Evolutionary conservation across 23 red algal genomes (phyloP).

Genomic region (Agarophyton chilense): DNA sequence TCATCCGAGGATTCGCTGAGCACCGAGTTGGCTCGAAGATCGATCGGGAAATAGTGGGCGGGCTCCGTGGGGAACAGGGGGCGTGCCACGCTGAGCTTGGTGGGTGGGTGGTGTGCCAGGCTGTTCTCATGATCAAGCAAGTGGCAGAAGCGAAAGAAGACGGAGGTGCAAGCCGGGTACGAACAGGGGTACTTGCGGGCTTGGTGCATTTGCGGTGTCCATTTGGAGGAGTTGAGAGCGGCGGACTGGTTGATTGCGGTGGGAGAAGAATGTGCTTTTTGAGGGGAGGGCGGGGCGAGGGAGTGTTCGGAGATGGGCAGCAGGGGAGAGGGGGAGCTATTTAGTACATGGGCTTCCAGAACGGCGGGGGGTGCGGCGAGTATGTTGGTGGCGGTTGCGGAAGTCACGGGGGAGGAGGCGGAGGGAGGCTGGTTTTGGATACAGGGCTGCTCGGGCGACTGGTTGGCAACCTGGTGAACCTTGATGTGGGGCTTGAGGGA

Average conservation of each 20-base stretch:
- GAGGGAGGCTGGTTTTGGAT: background rate
- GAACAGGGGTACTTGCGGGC: conserved; percentile 7
- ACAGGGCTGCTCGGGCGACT: background rate
- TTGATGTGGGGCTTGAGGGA: conserved; percentile 66
- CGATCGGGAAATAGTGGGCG: background rate
- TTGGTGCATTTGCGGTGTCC: background rate
- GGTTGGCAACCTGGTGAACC: conserved; percentile 12
- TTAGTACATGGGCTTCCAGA: background rate
- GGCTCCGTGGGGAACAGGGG: background rate
- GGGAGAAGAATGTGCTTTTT: background rate
- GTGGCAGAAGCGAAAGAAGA: conserved; percentile 12
- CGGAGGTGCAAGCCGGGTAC: background rate
- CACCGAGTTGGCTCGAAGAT: conserved; percentile 42
- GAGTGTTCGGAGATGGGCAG: background rate
- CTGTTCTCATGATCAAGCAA: conserved; percentile 43
- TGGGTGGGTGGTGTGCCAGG: background rate
- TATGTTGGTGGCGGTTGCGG: background rate
- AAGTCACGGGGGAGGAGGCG: background rate
- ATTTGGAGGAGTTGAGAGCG: background rate
- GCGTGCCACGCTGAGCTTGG: background rate
- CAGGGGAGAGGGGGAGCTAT: background rate
- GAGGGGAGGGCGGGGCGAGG: background rate
- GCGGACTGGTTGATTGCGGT: conserved; percentile 4
- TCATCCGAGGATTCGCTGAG: conserved; percentile 48
- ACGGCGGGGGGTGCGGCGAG: background rate